Evolutionary conservation across 2,329 filamentous ascomycete genomes (phyloP), one percentile per base, ranked within the genome.

Genomic region (Tolypocladium endophyticum): DNA sequence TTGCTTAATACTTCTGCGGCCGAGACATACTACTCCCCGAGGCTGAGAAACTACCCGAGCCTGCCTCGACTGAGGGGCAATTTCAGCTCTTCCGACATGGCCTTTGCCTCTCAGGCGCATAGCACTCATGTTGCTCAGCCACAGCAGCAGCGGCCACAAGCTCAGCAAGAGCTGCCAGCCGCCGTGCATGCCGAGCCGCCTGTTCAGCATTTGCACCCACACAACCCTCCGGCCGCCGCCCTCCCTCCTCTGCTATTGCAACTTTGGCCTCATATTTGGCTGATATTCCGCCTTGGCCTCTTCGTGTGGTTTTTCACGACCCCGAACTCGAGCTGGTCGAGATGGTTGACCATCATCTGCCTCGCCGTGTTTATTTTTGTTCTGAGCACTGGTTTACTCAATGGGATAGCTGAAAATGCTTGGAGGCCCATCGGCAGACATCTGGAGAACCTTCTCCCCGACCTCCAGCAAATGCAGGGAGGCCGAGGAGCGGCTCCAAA

Each of bases 271-370:
- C 80, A 86, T 58, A 68, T 87, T 35, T 87, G 84, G 85, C 75
- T 87, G 57, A 64, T 86, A 1, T 72, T 84, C 41, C 79, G 85
- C 9, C 71, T 88, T 11, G 74, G 77, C 14, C 71, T 83, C 7
- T 86, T 87, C 67, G 78, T 87, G 16, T 87, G 83, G 82, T 84
- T 85, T 71, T 87, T 87, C 62, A 86, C 84, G 0, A 79, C 79
- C 12, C 79, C 81, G 0, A 77, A 79, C 53, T 76, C 79, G 2
- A 85, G 79, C 65, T 87, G 83, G 83, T 78, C 78, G 11, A 79
- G 84, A 55, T 86, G 81, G 79, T 65, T 83, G 9, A 79, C 79
- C 25, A 78, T 87, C 28, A 73, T 82, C 50, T 73, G 76, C 8
- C 73, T 85, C 38, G 82, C 84, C 8, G 64, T 81, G 33, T 72